Evolutionary conservation across 768 basidiomycete species (phyloP), one percentile per base, ranked within the genome.

Genomic region (Pleurotus platypus): DNA sequence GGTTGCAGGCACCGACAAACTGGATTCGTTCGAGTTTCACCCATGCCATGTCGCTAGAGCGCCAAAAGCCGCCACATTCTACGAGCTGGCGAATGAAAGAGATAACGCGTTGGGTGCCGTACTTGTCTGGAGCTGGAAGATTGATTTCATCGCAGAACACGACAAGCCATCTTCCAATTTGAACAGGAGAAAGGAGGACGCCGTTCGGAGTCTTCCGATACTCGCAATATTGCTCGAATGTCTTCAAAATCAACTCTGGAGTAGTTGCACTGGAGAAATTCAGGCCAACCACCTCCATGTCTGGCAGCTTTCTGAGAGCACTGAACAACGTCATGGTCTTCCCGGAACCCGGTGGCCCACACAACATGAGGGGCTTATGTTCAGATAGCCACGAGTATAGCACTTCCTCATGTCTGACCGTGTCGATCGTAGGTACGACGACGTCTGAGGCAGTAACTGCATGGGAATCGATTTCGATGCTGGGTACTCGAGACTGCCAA

Each of bases 91-190:
- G 89, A 60, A 99, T 82, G 80, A 98, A 99, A 2, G 96, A 98
- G 66, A 99, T 98, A 66, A 99, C 97, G 22, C 93, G 84, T 69
- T 99, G 97, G 4, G 97, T 99, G 2, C 97, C 97, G 66, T 99
- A 99, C 72, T 94, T 96, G 78, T 99, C 97, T 7, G 87, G 81
- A 13, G 97, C 94, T 2, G 97, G 97, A 3, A 99, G 76, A 67
- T 99, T 99, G 78, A 99, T 98, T 72, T 99, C 97, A 69, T 99
- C 97, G 70, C 97, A 99, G 76, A 99, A 99, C n/a, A 99, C 89
- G 35, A 99, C 95, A 49, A 99, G 81, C 97, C 97, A 99, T 46
- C 94, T 87, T 24, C 96, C 96, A 60, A 98, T 94, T 66, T 98
- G 94, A 3, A 89, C 74, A 8, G 97, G 97, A 2, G 97, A 88